Evolutionary conservation across 75 land plant species (phyloP).

Genomic region (Selaginella tamariscina): DNA sequence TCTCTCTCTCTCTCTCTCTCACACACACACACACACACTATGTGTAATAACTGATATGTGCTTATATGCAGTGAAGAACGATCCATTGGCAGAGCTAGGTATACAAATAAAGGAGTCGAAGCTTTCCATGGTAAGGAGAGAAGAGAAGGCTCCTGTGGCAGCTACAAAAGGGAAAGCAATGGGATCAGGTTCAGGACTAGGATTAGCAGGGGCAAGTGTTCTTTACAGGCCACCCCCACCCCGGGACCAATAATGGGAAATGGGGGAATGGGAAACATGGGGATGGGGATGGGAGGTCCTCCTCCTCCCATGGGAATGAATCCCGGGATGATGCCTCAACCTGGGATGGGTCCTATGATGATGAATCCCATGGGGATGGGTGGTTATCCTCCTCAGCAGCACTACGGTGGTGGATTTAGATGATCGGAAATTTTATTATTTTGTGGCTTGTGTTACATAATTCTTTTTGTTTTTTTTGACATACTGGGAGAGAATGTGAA

Average conservation of each 20-base stretch:
- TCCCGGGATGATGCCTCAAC: background rate
- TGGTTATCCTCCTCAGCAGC: background rate
- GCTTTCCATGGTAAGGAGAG: background rate
- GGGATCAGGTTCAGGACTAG: slow-evolving; percentile 2
- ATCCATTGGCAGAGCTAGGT: slow-evolving; percentile 7
- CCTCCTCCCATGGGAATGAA: background rate
- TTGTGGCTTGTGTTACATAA: too few relatives aligned
- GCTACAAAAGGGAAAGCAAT: background rate
- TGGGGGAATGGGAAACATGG: slow-evolving; percentile 37
- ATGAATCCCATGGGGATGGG: background rate
- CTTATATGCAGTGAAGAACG: slow-evolving; percentile 7
- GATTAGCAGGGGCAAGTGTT: background rate
- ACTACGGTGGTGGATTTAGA: background rate
- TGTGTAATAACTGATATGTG: background rate
- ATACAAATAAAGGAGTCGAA: slow-evolving; percentile 1
- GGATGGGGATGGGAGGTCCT: slow-evolving; percentile 26
- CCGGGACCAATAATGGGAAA: slow-evolving; percentile 17
- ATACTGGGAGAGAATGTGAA: too few relatives aligned
- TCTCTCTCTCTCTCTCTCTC: background rate
- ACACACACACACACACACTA: background rate
- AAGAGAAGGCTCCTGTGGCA: background rate
- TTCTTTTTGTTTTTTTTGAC: too few relatives aligned
- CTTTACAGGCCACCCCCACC: background rate
- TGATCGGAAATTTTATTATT: too few relatives aligned
- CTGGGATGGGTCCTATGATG: background rate